Base-by-base conservation (phyloP, 129 eudicot species). In the Lactuca saligna region DNA sequence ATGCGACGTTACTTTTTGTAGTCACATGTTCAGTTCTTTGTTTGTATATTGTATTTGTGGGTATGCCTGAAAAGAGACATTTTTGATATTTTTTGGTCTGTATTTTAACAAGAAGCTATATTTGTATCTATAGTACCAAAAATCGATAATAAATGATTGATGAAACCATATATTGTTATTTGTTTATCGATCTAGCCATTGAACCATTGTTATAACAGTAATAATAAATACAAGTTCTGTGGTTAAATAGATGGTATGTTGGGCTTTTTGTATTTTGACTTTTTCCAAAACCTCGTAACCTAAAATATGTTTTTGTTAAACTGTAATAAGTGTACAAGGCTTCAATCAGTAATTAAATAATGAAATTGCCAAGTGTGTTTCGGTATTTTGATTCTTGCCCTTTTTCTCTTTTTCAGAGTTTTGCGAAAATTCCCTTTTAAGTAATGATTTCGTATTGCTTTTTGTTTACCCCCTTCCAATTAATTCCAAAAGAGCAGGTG, bases 1-100 rank as follows among this genome's bases (percentile, higher is more conserved):
- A 59, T 37, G 69, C 11, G 29, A 68, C 63, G 35, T 54, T 68
- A 51, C 41, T 69, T 69, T 69, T 69, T 65, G 65, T 56, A 38
- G 74, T 59, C 31, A 58, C 63, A 20, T 60, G 65, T 51, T 39
- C 38, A 37, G 80, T 60, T 75, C 68, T 72, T 67, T 75, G 74
- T 75, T 61, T 76, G 70, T 76, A 61, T 76, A 50, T 68, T 68
- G 29, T 25, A 25, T 25, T 25, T 25, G 55, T 38, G 58, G 70
- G 61, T 51, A 68, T 75, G 75, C 41, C 56, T 35, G 39, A 48
- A 66, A 53, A 16, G 54, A 38, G 63, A 58, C 31, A 32, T 65
- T 64, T 64, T n/a, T 50, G 13, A 49, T 49, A 60, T 61, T 67
- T 37, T 33, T 51, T 32, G 49, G 74, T 75, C 67, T 76, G 80